Evolutionary conservation across 352 stramenopile genomes (phyloP).

Genomic region (Hyaloperonospora arabidopsidis): DNA sequence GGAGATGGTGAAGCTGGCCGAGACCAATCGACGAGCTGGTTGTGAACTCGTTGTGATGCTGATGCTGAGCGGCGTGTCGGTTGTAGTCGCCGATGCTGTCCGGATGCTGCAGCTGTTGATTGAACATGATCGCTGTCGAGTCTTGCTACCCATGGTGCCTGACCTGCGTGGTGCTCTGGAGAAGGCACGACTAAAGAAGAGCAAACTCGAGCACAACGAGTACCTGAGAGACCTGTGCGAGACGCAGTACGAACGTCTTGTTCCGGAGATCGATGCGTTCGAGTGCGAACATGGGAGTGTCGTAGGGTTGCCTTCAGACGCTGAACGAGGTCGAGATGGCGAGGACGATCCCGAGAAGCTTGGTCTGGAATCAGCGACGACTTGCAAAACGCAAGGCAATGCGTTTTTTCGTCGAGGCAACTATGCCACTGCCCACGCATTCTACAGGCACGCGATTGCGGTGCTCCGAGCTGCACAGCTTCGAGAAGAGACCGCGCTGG

Average conservation of each 20-base stretch:
- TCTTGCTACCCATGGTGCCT: conserved; percentile 23
- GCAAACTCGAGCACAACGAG: conserved; percentile 31
- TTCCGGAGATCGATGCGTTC: conserved; percentile 42
- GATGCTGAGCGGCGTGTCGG: conserved; percentile 43
- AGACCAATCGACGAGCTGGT: conserved; percentile 10
- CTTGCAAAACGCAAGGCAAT: conserved; percentile 52
- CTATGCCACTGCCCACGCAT: conserved; percentile 41
- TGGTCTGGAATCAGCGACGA: conserved; percentile 21
- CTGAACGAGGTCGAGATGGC: conserved; percentile 4
- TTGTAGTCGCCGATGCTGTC: conserved; percentile 48
- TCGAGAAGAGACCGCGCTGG: conserved; percentile 35
- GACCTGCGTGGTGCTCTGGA: conserved; percentile 58
- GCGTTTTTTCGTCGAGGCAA: conserved; percentile 56
- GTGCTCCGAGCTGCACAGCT: conserved; percentile 40
- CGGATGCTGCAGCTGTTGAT: conserved; percentile 59
- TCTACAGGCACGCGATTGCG: conserved; percentile 56
- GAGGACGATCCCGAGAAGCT: conserved; percentile 8
- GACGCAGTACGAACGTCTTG: conserved; percentile 33
- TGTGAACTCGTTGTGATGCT: conserved; percentile 49
- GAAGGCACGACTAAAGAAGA: conserved; percentile 34
- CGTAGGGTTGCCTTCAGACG: conserved; percentile 36
- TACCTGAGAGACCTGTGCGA: conserved; percentile 40
- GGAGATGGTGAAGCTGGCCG: neutral
- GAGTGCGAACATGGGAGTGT: conserved; percentile 48
- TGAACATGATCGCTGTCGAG: conserved; percentile 23